Evolutionary conservation across 352 stramenopile species (phyloP).

Genomic region (Peronosclerospora sorghi): DNA sequence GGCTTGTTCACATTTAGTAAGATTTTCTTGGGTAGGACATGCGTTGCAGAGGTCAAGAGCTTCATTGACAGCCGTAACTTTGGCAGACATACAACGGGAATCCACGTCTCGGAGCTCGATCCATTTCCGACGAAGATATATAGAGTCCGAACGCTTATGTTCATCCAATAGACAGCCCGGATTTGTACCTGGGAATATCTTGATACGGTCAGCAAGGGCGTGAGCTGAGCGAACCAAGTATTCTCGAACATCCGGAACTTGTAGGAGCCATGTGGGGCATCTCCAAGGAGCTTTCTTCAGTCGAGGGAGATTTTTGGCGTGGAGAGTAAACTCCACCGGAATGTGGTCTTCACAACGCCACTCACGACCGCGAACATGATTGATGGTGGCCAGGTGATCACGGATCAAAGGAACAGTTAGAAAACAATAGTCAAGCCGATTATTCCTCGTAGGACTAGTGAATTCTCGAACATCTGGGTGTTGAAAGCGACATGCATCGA

Average conservation of each 20-base stretch:
- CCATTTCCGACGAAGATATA: constrained; percentile 4
- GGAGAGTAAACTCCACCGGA: not conserved
- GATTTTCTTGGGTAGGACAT: not conserved
- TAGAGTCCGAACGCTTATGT: constrained; percentile 7
- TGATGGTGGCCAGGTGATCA: constrained; percentile 1
- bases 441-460: constrained; percentile 2
- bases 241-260: not conserved
- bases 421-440: constrained; percentile 10
- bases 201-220: not conserved
- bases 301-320: not conserved
- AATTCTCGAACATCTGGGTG: constrained; percentile 2
- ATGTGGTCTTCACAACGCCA: too few species aligned
- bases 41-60: constrained; percentile 2
- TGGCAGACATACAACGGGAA: not conserved
- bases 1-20: not conserved
- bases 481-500: constrained; percentile 8
- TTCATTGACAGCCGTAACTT: constrained; percentile 2
- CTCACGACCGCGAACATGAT: constrained; percentile 5
- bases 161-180: constrained; percentile 7
- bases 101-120: constrained; percentile 1
- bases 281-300: not conserved
- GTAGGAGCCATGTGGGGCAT: constrained; percentile 2
- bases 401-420: constrained; percentile 5
- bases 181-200: constrained; percentile 5
- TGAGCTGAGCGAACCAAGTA: not conserved